These are phyloP conservation scores for Sarcodon sp. DNA, from an alignment of 768 basidiomycete species.

Conservation along the genomic window DNA sequence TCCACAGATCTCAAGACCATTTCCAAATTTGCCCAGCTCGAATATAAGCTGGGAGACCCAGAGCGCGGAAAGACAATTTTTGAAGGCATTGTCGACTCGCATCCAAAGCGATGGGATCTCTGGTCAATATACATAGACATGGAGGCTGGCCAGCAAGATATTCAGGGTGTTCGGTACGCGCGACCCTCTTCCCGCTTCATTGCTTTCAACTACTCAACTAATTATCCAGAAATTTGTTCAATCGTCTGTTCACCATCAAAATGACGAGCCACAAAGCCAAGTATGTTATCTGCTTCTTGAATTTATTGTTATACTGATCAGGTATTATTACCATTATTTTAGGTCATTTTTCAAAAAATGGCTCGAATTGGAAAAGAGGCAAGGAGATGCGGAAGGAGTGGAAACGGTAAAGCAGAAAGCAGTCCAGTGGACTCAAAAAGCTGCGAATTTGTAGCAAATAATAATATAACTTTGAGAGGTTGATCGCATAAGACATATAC, in stretches of 20 bases:
- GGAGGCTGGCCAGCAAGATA: conserved; percentile 72
- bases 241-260: conserved; percentile 70
- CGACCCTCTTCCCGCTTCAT: neutral
- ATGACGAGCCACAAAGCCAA: conserved; percentile 95
- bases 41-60: conserved; percentile 88
- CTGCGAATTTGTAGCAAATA: conserved; percentile 27
- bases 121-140: conserved; percentile 98
- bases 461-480: neutral
- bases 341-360: conserved; percentile 98
- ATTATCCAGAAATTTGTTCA: conserved; percentile 71
- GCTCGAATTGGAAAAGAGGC: conserved; percentile 73
- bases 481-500: conserved; percentile 9
- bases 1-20: conserved; percentile 84
- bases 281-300: conserved; percentile 31
- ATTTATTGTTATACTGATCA: neutral
- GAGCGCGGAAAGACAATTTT: conserved; percentile 95
- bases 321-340: neutral
- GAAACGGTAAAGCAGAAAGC: conserved; percentile 78
- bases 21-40: conserved; percentile 87
- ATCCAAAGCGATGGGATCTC: conserved; percentile 89
- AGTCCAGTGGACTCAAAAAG: conserved; percentile 78
- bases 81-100: conserved; percentile 91
- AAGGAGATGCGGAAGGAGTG: conserved; percentile 82
- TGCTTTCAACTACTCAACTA: neutral
- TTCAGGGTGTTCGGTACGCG: conserved; percentile 62